phyloP scores from a whole-genome alignment of 257 asterid species.

The Forsythia suspensa region DNA sequence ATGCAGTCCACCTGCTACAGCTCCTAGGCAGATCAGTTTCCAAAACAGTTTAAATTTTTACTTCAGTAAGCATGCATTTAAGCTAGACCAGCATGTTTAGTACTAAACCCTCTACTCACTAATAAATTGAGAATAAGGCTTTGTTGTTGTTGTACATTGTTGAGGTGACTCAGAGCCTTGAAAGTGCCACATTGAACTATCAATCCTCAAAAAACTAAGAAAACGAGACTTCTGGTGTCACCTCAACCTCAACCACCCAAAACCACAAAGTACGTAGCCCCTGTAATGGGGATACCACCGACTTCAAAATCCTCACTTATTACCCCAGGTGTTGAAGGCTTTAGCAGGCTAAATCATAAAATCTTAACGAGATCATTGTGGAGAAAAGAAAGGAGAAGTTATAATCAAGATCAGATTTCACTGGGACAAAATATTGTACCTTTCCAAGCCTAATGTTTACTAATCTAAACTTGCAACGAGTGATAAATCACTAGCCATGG shows the following conservation, averaged over 20 bases:
- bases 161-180: not conserved
- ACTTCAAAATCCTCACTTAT: not conserved
- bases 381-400: not conserved
- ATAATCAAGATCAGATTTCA: not conserved
- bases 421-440: not conserved
- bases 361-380: not conserved
- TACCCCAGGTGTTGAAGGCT: not conserved
- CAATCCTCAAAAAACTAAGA: not conserved
- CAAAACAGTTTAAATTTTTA: too few relatives aligned
- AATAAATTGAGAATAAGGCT: too few relatives aligned
- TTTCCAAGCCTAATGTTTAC: not conserved
- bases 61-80: too few relatives aligned
- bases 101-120: not conserved
- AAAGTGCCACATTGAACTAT: not conserved
- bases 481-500: not conserved
- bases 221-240: not conserved
- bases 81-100: not conserved
- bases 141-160: not conserved
- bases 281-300: not conserved
- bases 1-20: too few relatives aligned
- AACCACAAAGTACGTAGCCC: not conserved
- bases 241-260: not conserved
- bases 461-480: not conserved
- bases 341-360: not conserved
- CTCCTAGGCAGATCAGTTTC: too few relatives aligned